A percentile compares a stretch with the other conserved stretches of the same genome.
Conservation (phyloP, 768 basidiomycete genomes). For the Mycena filopes region DNA sequence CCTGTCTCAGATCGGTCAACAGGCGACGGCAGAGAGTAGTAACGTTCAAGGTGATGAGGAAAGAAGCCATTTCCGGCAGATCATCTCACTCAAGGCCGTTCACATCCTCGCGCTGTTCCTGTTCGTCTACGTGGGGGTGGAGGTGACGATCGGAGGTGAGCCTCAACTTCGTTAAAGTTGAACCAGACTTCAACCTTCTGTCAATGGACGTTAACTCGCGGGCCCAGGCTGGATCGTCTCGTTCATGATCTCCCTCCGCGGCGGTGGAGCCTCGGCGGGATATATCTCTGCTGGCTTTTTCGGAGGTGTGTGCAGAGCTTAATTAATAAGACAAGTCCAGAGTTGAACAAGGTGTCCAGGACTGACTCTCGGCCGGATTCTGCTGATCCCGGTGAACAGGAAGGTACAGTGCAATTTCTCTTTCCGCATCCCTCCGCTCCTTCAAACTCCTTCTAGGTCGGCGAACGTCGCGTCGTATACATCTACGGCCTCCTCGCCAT, state of each 20-base stretch:
- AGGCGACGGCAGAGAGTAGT: conserved; percentile 37
- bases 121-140: conserved; percentile 58
- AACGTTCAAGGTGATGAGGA: no score
- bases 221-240: conserved; percentile 59
- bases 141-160: conserved; percentile 42
- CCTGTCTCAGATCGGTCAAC: conserved; percentile 54
- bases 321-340: no score
- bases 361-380: conserved; percentile 50
- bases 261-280: conserved; percentile 54
- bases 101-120: conserved; percentile 54
- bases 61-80: conserved; percentile 46
- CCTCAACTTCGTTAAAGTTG: no score
- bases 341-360: no score
- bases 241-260: conserved; percentile 50
- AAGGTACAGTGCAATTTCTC: conserved; percentile 37
- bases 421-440: neutral
- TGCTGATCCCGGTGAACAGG: conserved; percentile 49
- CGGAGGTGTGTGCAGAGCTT: conserved; percentile 51
- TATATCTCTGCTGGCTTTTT: conserved; percentile 57
- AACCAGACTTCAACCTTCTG: no score
- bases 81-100: conserved; percentile 48
- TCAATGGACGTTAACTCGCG: neutral
- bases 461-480: conserved; percentile 50
- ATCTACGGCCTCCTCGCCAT: conserved; percentile 50
- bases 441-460: conserved; percentile 41